Evolutionary conservation across 768 basidiomycete species (phyloP), one percentile per base, ranked within the genome.

Genomic region (Phlebiopsis flavidoalba): DNA sequence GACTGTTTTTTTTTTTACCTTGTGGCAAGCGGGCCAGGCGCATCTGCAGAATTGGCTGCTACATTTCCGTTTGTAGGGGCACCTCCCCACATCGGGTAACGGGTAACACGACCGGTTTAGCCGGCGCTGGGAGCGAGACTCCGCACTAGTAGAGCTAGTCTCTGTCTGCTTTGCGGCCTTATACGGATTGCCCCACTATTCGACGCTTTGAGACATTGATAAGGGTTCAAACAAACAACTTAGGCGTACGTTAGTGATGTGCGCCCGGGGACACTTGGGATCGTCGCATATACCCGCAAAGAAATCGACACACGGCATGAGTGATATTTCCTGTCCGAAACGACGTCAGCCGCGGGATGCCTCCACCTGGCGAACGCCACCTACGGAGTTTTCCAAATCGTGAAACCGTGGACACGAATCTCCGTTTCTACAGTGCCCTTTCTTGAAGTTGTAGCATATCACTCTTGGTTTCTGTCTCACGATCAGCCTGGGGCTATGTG

Each of bases 221-320:
- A 31, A 6, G 26, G 26, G 26, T 31, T 31, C 26, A 17, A 43
- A 12, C 3, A 43, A 8, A 17, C 40, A 43, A 17, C 40, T 3
- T 8, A 43, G 40, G 4, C 40, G 3, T 43, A 43, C 40, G 17
- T 43, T 17, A 3, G 49, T 15, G 11, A 49, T 33, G 36, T 59
- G 58, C 10, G 43, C 26, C 19, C 58, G 37, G 1, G 48, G 31
- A 21, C 58, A 53, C 14, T 43, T 7, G 12, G 11, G 22, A 17
- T 49, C 47, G 19, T n/a, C 37, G 53, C 66, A 67, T 17, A 17
- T 10, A 11, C 64, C 64, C 3, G 21, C 19, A 3, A 60, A 35
- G 40, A 58, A 62, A 26, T 62, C 35, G 1, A 52, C 50, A 35
- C 66, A 67, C 5, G 63, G 36, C 12, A 53, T 59, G 5, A 10